Evolutionary conservation across 139 green algal genomes (phyloP), one percentile per base, ranked within the genome.

Genomic region (Micromonas pusilla): DNA sequence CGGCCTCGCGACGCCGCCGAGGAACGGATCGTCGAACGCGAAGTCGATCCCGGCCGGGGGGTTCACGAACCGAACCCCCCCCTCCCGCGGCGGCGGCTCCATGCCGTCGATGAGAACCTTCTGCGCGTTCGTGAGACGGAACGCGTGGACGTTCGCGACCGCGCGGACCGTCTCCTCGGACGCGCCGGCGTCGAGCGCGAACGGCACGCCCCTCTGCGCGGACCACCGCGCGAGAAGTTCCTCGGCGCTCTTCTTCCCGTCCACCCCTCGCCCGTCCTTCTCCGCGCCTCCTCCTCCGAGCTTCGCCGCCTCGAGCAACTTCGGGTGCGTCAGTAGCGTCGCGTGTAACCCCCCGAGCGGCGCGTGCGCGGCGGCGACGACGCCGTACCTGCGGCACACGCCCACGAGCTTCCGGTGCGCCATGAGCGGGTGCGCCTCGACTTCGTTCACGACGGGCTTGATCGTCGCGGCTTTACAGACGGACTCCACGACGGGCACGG

Each of bases 371-470:
- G 39, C 21, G 21, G 52, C 2, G 25, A 30, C 26, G 19, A 78
- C 30, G 26, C 72, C 72, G 52, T 68, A 78, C 26, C 72, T 31
- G 25, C 72, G 23, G 31, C 72, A 78, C 54, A 78, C 72, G 19
- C 72, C 72, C 20, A 78, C 72, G 19, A 78, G 72, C 72, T 78
- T 78, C 6, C 72, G 52, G 31, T 78, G 72, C 72, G 72, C 31
- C 52, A 78, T 30, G n/a, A 78, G 32, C 54, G 72, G 72, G 72
- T 78, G 72, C 19, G 52, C 1, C 72, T 78, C 72, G 20, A 78
- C 72, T 31, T 78, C 54, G 72, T 78, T 78, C 4, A 78, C 72
- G 1, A 34, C 72, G 1, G 72, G 72, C 53, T 78, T 78, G 72
- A 78, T 34, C 53, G 34, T 68, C 3, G 21, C 25, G 21, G 0